Evolutionary conservation across 495 filamentous ascomycete genomes (phyloP), one percentile per base, ranked within the genome.

Genomic region (Aspergillus diversus): DNA sequence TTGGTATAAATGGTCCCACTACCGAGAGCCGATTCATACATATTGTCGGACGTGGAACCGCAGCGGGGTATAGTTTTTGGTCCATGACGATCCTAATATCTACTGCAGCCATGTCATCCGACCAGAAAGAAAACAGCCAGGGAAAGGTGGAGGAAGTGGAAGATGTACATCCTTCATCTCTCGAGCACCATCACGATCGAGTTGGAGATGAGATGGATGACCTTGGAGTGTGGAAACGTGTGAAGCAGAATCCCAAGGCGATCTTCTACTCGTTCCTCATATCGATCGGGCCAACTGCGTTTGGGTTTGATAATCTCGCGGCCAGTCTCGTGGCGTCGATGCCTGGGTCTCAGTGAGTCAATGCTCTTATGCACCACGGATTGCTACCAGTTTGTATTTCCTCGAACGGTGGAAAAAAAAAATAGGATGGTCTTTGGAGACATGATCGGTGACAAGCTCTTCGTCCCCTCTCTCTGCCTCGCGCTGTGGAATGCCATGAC

Each of bases 261-360:
- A 43, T 43, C 39, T 43, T 43, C 39, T 43, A 43, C 39, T 43
- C 39, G 39, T 43, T 43, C 39, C 39, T 43, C 39, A 43, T 43
- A 3, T 43, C 39, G 39, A 43, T 43, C 3, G 39, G 39, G 39
- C 39, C 39, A 43, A 43, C 39, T 43, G 39, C 39, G 39, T 43
- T 43, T 43, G 39, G 39, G 39, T 43, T 43, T 43, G 39, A 43
- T 3, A 9, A 43, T 3, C 39, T 43, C 3, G 39, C 3, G 1
- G 39, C 3, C 1, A 3, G 39, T 43, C 39, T 43, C 39, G 39
- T 43, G 39, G 39, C 39, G 39, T 43, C 39, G 39, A 43, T 43
- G 39, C 39, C 39, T 43, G 39, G 39, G 39, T 43, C 3, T 3
- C 39, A 43, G 39, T 43, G 39, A 43, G 39, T 43, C 39, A 43